Conservation (phyloP, 2,329 filamentous ascomycete genomes). For the Exophiala sp. region DNA sequence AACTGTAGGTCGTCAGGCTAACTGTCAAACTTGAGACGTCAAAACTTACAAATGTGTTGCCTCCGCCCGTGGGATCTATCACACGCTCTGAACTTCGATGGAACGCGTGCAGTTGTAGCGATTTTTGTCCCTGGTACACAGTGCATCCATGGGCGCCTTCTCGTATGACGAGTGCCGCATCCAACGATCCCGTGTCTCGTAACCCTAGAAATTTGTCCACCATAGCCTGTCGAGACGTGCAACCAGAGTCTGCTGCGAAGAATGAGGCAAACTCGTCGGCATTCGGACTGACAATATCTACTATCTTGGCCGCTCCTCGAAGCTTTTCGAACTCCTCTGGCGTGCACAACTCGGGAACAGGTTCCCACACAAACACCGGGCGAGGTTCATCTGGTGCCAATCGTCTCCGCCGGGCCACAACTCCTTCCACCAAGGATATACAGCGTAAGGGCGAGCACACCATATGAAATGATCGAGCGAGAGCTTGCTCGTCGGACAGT, state of each 20-base stretch:
- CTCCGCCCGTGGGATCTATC: slow-evolving; percentile 89
- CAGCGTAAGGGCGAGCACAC: slow-evolving; percentile 78
- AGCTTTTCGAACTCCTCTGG: slow-evolving; percentile 59
- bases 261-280: slow-evolving; percentile 83
- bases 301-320: slow-evolving; percentile 49
- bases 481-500: slow-evolving; percentile 63
- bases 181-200: slow-evolving; percentile 34
- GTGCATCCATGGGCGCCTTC: slow-evolving; percentile 60
- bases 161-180: slow-evolving; percentile 47
- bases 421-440: slow-evolving; percentile 69
- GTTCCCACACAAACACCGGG: slow-evolving; percentile 89
- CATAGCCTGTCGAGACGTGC: slow-evolving; percentile 30
- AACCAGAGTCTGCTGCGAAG: slow-evolving; percentile 52
- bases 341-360: slow-evolving; percentile 82
- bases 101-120: slow-evolving; percentile 73
- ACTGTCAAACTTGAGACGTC: slow-evolving; percentile 42
- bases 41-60: slow-evolving; percentile 73
- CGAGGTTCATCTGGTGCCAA: slow-evolving; percentile 42
- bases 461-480: slow-evolving; percentile 77
- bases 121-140: slow-evolving; percentile 39
- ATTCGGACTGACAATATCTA: slow-evolving; percentile 72
- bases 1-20: slow-evolving; percentile 41
- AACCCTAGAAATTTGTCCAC: slow-evolving; percentile 36
- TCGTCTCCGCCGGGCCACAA: slow-evolving; percentile 53
- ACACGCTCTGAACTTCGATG: slow-evolving; percentile 55